Percentiles rank a stretch among this genome's conserved stretches.
These are phyloP conservation scores for Cercospora berteroae DNA, from an alignment of 2,329 filamentous ascomycete species.

Conservation along the genomic window DNA sequence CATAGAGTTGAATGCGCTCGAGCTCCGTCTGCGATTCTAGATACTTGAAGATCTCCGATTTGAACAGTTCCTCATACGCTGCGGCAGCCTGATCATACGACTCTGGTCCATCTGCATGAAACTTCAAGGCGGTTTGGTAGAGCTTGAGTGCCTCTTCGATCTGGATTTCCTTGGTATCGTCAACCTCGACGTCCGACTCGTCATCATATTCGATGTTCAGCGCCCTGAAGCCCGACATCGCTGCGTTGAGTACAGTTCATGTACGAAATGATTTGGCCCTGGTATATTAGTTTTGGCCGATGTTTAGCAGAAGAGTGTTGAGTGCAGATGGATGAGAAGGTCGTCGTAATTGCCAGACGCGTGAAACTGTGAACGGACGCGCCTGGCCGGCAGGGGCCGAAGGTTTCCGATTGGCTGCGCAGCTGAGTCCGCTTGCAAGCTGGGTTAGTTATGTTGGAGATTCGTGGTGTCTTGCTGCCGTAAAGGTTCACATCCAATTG, in stretches of 20 bases:
- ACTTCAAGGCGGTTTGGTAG: constrained; percentile 86
- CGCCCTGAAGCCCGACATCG: constrained; percentile 68
- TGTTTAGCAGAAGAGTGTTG: background rate
- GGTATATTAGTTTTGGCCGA: background rate
- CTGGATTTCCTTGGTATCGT: constrained; percentile 93
- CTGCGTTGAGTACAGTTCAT: constrained; percentile 7
- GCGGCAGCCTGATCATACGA: constrained; percentile 73
- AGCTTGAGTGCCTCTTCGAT: constrained; percentile 95
- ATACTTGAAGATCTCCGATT: constrained; percentile 91
- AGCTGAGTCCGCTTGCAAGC: background rate
- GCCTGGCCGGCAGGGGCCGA: background rate
- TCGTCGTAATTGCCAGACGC: background rate
- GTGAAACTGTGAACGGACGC: background rate
- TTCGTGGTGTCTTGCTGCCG: constrained; percentile 13
- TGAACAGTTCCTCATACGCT: constrained; percentile 81
- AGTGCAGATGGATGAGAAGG: background rate
- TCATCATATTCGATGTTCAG: constrained; percentile 95
- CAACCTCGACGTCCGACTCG: constrained; percentile 83
- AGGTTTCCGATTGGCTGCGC: background rate
- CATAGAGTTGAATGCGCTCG: constrained; percentile 62
- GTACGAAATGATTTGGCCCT: background rate
- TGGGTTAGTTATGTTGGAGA: constrained; percentile 7
- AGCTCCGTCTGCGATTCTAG: constrained; percentile 85
- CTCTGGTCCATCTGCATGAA: constrained; percentile 79
- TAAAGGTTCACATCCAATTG: background rate